Evolutionary conservation across 371 early-diverging fungal genomes (phyloP).

Genomic region (Haplosporangium sp.): DNA sequence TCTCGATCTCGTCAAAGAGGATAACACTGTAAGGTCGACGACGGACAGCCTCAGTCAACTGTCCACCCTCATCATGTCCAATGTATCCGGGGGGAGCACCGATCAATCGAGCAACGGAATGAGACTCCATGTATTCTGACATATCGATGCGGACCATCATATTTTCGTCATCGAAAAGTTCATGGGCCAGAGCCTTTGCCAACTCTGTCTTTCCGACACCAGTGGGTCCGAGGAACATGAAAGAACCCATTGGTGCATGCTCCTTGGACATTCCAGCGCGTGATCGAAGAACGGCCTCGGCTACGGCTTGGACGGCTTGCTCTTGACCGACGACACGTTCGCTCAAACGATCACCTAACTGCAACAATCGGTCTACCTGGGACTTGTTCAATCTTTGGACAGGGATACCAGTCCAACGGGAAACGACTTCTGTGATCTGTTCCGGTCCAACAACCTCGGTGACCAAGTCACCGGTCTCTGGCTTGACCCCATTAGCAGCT

Average conservation of each 20-base stretch:
- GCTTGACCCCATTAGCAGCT: conserved; percentile 56
- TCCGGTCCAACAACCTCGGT: conserved; percentile 89
- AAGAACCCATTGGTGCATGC: conserved; percentile 86
- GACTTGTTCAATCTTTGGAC: conserved; percentile 81
- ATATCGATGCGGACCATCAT: conserved; percentile 93
- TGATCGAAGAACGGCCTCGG: conserved; percentile 79
- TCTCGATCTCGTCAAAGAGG: conserved; percentile 94
- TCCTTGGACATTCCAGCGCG: conserved; percentile 58
- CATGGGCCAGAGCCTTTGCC: conserved; percentile 88
- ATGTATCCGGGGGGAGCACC: conserved; percentile 94
- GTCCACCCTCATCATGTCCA: conserved; percentile 89
- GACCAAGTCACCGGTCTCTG: conserved; percentile 59
- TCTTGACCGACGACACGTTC: conserved; percentile 90
- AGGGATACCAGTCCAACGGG: conserved; percentile 93
- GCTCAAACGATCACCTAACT: conserved; percentile 79
- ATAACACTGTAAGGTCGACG: conserved; percentile 93
- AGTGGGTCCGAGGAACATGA: conserved; percentile 93
- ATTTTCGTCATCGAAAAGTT: conserved; percentile 90
- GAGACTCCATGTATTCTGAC: conserved; percentile 89
- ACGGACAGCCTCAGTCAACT: conserved; percentile 91
- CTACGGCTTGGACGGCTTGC: conserved; percentile 80
- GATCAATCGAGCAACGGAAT: conserved; percentile 83
- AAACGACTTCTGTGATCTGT: conserved; percentile 89
- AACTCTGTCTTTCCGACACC: conserved; percentile 95
- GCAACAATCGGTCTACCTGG: conserved; percentile 84